Percentiles rank a stretch among this genome's conserved stretches.
Conservation (phyloP, 2,329 filamentous ascomycete species). For the Thelonectria discophora region DNA sequence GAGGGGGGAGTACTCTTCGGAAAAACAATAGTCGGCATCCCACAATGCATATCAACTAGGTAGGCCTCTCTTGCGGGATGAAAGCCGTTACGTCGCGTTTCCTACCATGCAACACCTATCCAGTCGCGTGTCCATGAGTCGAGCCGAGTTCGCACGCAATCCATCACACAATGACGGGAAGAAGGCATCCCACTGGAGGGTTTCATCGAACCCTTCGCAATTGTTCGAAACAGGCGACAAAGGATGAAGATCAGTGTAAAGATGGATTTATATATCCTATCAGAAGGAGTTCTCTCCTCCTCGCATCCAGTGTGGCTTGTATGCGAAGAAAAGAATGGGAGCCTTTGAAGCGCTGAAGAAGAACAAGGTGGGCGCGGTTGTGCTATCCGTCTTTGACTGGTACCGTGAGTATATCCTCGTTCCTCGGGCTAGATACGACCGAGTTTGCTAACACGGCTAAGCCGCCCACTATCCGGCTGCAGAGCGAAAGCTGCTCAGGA, state of each 20-base stretch:
- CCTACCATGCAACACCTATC: not conserved
- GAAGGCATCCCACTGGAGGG: constrained; percentile 2
- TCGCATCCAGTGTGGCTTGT: not conserved
- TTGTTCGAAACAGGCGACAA: not conserved
- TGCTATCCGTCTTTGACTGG: constrained; percentile 44
- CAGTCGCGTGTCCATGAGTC: not conserved
- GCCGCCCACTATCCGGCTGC: constrained; percentile 39
- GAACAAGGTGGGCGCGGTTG: constrained; percentile 37
- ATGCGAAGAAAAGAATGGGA: constrained; percentile 2
- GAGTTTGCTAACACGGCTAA: constrained; percentile 9
- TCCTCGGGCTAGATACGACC: not conserved
- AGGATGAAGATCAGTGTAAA: not conserved
- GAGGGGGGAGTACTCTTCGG: not conserved
- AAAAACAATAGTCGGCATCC: constrained; percentile 8
- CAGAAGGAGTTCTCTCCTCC: not conserved
- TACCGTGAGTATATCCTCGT: constrained; percentile 38
- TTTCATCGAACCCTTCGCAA: constrained; percentile 5
- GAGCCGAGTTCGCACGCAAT: constrained; percentile 12
- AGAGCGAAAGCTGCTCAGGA: constrained; percentile 39
- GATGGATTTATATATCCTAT: constrained; percentile 10
- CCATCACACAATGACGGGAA: not conserved
- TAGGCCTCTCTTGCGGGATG: constrained; percentile 8
- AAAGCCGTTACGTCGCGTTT: not conserved
- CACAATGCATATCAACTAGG: not conserved
- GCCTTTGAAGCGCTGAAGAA: constrained; percentile 23